Evolutionary conservation across 495 filamentous ascomycete genomes (phyloP), one percentile per base, ranked within the genome.

Genomic region (Penicillium cinerascens): DNA sequence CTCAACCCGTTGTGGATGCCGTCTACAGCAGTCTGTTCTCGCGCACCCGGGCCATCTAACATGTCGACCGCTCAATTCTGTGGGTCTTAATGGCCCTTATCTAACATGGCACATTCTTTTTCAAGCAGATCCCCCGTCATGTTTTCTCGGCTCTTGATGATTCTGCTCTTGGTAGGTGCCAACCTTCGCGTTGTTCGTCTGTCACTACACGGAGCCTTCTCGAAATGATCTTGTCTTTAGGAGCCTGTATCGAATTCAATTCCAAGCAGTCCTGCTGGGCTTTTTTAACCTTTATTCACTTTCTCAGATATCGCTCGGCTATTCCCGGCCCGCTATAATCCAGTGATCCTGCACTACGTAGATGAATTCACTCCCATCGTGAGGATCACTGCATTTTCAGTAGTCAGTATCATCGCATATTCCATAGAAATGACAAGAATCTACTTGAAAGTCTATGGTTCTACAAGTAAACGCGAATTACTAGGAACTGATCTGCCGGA

Each of bases 11-110:
- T 75, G 91, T 96, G 65, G 93, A 97, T 69, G 91, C 90, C 56
- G 90, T 99, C 70, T 99, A 99, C 83, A 92, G 89, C 82, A 92
- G 88, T 79, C 79, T 96, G 68, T 97, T 96, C 80, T 86, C 88
- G 68, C 85, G 90, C 67, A 90, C 87, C 54, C 89, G 87, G 71
- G 87, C 82, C 0, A 76, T 81, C 29, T 81, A 75, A 64, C 54
- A 4, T 18, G 29, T 27, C n/a, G 29, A 35, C 42, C 25, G n/a
- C 10, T 26, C 48, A 18, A 10, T 16, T 35, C 21, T 26, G 16
- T 20, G 39, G 27, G 13, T 44, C 17, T n/a, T 27, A 23, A 26
- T 11, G 25, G 16, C 41, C 22, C 13, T 26, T 44, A 8, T 61
- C 62, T 52, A 52, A 47, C 62, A 54, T 33, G 54, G 36, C 35